These are phyloP conservation scores for Hypoxylon fuscum DNA, from an alignment of 495 filamentous ascomycete genomes.

Conservation along the genomic window DNA sequence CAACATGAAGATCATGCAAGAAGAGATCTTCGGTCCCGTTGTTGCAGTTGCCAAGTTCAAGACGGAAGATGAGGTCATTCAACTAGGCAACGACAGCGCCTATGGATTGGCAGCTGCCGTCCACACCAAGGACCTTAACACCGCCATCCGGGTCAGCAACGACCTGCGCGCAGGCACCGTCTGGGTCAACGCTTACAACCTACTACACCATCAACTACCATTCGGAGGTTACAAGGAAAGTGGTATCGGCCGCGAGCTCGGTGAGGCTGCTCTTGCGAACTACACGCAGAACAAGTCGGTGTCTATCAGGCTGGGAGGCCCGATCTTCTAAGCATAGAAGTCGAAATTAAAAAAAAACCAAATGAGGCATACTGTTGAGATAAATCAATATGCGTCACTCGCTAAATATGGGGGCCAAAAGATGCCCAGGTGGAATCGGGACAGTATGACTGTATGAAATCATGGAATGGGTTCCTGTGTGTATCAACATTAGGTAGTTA, in stretches of 20 bases:
- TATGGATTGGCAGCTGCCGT: constrained; percentile 93
- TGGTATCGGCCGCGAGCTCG: constrained; percentile 93
- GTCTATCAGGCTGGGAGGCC: constrained; percentile 59
- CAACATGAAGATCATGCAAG: constrained; percentile 98
- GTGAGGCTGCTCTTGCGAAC: constrained; percentile 90
- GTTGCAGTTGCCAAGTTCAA: constrained; percentile 94
- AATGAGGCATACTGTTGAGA: constrained; percentile 4
- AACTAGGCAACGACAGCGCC: constrained; percentile 79
- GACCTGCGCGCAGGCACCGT: constrained; percentile 87
- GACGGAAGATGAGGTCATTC: constrained; percentile 84
- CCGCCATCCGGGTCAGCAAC: constrained; percentile 87
- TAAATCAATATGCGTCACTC: constrained; percentile 8
- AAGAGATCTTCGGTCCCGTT: constrained; percentile 98
- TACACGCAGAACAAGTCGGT: constrained; percentile 83
- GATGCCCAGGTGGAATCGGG: constrained; percentile 5
- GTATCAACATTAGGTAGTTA: constrained; percentile 13
- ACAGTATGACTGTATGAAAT: constrained; percentile 11
- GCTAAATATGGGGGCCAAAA: constrained; percentile 4
- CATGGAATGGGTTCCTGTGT: constrained; percentile 19
- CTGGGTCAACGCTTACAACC: constrained; percentile 91
- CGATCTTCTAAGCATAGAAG: constrained; percentile 47
- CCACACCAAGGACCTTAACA: constrained; percentile 94
- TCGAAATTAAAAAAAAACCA: constrained; percentile 5
- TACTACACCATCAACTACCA: constrained; percentile 79
- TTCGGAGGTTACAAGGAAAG: constrained; percentile 94